Conservation (phyloP, 2,329 filamentous ascomycete species). For the Lasiodiplodia theobromae region DNA sequence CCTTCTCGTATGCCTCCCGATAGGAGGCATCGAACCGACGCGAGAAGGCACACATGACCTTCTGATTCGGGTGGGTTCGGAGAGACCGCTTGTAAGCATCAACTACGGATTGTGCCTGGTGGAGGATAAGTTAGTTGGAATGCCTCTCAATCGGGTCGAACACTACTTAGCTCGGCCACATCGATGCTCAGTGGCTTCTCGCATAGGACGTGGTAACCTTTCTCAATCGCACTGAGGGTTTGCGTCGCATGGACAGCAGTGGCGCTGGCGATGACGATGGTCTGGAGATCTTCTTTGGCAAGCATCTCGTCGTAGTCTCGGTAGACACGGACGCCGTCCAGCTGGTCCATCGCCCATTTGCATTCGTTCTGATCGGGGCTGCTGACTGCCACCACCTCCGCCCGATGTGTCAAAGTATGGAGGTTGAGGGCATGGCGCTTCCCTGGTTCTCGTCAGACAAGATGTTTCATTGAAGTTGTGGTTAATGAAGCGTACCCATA, state of each 20-base stretch:
- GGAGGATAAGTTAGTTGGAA: neutral
- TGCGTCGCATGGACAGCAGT: conserved; percentile 46
- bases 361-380: conserved; percentile 55
- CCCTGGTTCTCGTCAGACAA: conserved; percentile 37
- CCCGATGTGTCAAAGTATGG: conserved; percentile 54
- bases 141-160: neutral
- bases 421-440: conserved; percentile 60
- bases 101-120: conserved; percentile 36
- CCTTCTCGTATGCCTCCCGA: conserved; percentile 45
- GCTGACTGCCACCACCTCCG: conserved; percentile 59
- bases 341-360: conserved; percentile 54
- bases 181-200: conserved; percentile 48
- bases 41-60: conserved; percentile 55
- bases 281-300: conserved; percentile 48
- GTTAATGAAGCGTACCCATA: conserved; percentile 43
- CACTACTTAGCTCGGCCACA: conserved; percentile 27
- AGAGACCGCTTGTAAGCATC: conserved; percentile 41
- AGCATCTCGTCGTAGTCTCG: conserved; percentile 57
- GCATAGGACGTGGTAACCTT: conserved; percentile 46
- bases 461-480: neutral
- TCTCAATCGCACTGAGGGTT: conserved; percentile 44
- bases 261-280: conserved; percentile 49
- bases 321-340: conserved; percentile 55
- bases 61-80: conserved; percentile 41
- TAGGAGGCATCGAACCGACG: conserved; percentile 55